Evolutionary conservation across 768 basidiomycete genomes (phyloP).

Genomic region (Vararia minispora): DNA sequence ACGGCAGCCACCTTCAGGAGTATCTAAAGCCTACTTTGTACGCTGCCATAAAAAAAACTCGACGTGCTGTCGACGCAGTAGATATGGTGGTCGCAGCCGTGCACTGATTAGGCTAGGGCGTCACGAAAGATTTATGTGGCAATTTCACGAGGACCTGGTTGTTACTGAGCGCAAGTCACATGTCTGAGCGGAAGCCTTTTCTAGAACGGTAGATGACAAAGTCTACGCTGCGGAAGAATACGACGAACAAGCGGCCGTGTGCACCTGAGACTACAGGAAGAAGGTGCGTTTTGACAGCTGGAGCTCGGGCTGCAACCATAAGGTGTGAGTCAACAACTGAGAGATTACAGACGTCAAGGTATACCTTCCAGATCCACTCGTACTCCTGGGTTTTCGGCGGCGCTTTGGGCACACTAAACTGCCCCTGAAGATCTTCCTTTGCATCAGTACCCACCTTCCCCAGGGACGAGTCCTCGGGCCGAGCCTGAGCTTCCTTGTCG

Average conservation of each 20-base stretch:
- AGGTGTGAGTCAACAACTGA: constrained; percentile 7
- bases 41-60: too few species aligned
- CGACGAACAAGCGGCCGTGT: too few species aligned
- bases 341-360: constrained; percentile 16
- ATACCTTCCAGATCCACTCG: constrained; percentile 89
- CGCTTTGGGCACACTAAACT: constrained; percentile 19
- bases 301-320: constrained; percentile 63
- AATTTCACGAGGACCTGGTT: too few species aligned
- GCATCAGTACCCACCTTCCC: constrained; percentile 17
- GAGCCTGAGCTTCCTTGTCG: constrained; percentile 21
- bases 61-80: too few species aligned
- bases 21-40: too few species aligned
- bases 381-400: constrained; percentile 68
- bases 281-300: constrained; percentile 87
- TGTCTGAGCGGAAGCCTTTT: too few species aligned
- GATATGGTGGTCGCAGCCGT: too few species aligned
- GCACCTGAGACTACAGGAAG: constrained; percentile 67
- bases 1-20: too few species aligned
- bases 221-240: background rate
- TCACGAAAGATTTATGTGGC: too few species aligned
- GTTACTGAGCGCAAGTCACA: too few species aligned
- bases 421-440: constrained; percentile 17
- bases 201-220: background rate
- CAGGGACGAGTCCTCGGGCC: constrained; percentile 13
- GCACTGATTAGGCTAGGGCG: too few species aligned